Percentiles rank a stretch among this genome's conserved stretches.
phyloP scores from a whole-genome alignment of 805 yeast species.

The Candida sakaeoensis region DNA sequence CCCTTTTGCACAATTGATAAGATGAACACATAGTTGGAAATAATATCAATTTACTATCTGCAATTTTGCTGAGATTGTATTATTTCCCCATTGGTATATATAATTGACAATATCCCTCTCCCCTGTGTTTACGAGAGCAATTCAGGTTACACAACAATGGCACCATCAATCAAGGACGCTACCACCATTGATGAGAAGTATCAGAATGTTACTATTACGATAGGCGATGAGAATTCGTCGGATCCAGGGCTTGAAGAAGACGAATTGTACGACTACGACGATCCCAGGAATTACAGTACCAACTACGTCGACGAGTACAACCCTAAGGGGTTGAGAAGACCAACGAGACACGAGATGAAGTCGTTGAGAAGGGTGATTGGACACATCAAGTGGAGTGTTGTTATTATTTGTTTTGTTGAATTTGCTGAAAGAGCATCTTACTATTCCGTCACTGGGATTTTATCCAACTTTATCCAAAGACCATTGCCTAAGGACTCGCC shows the following conservation, averaged over 20 bases:
- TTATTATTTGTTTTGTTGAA: constrained; percentile 49
- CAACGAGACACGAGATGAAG: constrained; percentile 24
- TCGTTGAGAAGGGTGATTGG: constrained; percentile 40
- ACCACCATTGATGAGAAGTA: constrained; percentile 4
- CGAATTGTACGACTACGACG: constrained; percentile 20
- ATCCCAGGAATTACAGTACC: constrained; percentile 19
- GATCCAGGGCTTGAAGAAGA: not conserved
- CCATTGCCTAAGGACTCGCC: constrained; percentile 49
- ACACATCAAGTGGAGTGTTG: constrained; percentile 44
- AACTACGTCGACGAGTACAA: constrained; percentile 29
- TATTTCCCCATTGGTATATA: not conserved
- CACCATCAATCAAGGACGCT: not conserved
- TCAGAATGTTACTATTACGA: constrained; percentile 4
- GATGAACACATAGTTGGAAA: too few species aligned
- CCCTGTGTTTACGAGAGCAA: too few species aligned
- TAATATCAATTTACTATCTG: too few species aligned
- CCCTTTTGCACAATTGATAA: not conserved
- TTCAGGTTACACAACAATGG: not conserved
- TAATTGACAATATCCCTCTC: too few species aligned
- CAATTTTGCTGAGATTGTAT: too few species aligned
- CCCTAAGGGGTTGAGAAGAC: constrained; percentile 35
- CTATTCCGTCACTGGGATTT: constrained; percentile 42
- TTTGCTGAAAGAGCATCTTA: constrained; percentile 56
- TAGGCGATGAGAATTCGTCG: not conserved
- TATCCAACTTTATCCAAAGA: constrained; percentile 49